Evolutionary conservation across 192 early-diverging fungal genomes (phyloP).

Genomic region (Backusella parvicylindrica): DNA sequence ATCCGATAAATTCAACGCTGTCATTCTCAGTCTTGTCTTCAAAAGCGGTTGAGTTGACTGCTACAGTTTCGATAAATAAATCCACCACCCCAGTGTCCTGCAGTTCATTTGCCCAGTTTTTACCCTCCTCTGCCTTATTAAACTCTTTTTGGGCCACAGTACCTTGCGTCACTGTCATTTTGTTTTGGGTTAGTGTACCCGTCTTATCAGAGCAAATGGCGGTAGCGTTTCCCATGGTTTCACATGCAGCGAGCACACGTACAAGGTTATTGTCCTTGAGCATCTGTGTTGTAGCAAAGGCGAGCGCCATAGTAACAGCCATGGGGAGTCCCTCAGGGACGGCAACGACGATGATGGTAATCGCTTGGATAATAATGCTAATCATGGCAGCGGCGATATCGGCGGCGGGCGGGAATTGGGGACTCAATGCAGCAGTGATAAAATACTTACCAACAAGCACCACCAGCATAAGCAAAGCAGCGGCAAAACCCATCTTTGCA

Average conservation of each 20-base stretch:
- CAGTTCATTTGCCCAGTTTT: conserved; percentile 48
- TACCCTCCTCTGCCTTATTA: conserved; percentile 35
- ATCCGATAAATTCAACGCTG: conserved; percentile 60
- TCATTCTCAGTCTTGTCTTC: conserved; percentile 62
- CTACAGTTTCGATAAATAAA: conserved; percentile 54
- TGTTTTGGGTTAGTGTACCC: conserved; percentile 79
- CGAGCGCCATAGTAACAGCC: conserved; percentile 81
- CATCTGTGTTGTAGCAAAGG: conserved; percentile 78
- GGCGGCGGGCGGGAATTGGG: conserved; percentile 53
- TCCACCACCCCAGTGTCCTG: conserved; percentile 23
- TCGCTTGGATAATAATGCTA: conserved; percentile 71
- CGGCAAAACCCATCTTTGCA: conserved; percentile 84
- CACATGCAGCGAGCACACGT: conserved; percentile 72
- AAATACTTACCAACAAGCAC: conserved; percentile 63
- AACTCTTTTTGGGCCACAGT: conserved; percentile 48
- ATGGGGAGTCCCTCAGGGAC: conserved; percentile 85
- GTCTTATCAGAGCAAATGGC: conserved; percentile 86
- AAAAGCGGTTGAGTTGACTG: conserved; percentile 73
- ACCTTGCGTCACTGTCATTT: conserved; percentile 74
- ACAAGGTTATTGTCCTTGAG: conserved; percentile 78
- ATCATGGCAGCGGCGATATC: conserved; percentile 58
- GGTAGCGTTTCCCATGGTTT: conserved; percentile 82
- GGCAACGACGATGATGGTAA: conserved; percentile 77
- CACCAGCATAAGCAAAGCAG: conserved; percentile 76
- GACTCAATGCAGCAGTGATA: conserved; percentile 51